phyloP scores from a whole-genome alignment of 208 protist genomes.

The Acanthamoeba lenticulata region DNA sequence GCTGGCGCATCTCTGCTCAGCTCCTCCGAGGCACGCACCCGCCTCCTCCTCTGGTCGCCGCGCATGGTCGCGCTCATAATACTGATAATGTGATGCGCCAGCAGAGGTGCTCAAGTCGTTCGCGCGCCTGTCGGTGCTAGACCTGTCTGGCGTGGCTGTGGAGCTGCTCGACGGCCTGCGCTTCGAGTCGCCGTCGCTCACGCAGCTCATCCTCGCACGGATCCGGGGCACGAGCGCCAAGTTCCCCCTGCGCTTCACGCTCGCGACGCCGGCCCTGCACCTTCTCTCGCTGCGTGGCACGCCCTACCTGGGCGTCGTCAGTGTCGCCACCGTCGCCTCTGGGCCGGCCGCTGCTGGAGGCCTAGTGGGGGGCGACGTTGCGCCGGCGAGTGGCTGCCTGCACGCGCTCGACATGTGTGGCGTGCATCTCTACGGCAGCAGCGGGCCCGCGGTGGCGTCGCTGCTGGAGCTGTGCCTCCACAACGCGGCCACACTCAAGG shows the following conservation, averaged over 20 bases:
- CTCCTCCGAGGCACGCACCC: neutral
- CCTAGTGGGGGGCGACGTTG: neutral
- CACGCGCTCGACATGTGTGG: neutral
- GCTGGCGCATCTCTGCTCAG: neutral
- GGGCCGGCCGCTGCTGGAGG: no score
- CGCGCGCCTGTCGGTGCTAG: neutral
- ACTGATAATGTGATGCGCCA: neutral
- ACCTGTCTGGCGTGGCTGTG: neutral
- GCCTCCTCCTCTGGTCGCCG: neutral
- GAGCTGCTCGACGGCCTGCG: neutral
- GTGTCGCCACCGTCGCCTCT: neutral
- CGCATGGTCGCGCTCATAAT: neutral
- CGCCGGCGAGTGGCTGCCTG: neutral
- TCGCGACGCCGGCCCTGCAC: neutral
- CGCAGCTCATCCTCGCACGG: neutral
- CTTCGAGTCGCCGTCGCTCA: neutral
- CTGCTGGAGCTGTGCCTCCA: neutral
- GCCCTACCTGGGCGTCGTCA: neutral
- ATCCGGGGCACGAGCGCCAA: neutral
- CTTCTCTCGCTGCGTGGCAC: neutral
- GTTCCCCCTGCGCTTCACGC: neutral
- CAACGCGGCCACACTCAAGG: neutral
- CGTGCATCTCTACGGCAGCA: neutral
- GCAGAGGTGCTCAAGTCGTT: constrained; percentile 10
- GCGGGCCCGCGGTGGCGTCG: neutral